Conservation (phyloP, 2,329 filamentous ascomycete species). For the Verticillium nonalfalfae region DNA sequence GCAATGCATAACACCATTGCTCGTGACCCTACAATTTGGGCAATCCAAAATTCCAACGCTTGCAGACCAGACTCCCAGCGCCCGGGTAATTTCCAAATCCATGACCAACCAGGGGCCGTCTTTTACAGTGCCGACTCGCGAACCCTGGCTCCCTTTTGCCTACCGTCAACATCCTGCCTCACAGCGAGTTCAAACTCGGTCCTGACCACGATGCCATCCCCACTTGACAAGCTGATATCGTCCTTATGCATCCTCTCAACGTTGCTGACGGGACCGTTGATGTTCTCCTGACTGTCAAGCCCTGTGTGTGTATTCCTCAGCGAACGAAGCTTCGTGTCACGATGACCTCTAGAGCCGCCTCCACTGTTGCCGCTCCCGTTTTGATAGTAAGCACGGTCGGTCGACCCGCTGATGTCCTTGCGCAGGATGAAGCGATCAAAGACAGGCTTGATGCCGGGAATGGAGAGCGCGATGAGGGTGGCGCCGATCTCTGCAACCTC, state of each 20-base stretch:
- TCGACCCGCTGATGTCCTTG: not conserved
- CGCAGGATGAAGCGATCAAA: not conserved
- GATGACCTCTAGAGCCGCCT: not conserved
- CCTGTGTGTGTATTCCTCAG: not conserved
- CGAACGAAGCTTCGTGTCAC: not conserved
- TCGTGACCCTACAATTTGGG: too few relatives aligned
- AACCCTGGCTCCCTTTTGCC: not conserved
- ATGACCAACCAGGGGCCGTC: not conserved
- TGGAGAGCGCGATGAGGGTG: slow-evolving; percentile 42
- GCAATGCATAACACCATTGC: too few relatives aligned
- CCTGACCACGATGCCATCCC: not conserved
- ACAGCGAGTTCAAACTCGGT: not conserved
- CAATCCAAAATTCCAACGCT: too few relatives aligned
- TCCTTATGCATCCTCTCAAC: not conserved
- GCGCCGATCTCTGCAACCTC: slow-evolving; percentile 44
- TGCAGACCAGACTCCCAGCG: not conserved
- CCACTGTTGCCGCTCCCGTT: not conserved
- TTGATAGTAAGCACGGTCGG: not conserved
- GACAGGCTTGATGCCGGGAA: slow-evolving; percentile 41
- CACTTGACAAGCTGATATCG: not conserved
- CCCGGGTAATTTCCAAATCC: not conserved
- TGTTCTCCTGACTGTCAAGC: not conserved
- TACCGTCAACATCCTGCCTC: not conserved
- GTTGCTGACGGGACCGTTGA: not conserved
- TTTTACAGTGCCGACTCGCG: not conserved